phyloP scores from a whole-genome alignment of 2,329 filamentous ascomycete genomes.

The Apiospora marii region DNA sequence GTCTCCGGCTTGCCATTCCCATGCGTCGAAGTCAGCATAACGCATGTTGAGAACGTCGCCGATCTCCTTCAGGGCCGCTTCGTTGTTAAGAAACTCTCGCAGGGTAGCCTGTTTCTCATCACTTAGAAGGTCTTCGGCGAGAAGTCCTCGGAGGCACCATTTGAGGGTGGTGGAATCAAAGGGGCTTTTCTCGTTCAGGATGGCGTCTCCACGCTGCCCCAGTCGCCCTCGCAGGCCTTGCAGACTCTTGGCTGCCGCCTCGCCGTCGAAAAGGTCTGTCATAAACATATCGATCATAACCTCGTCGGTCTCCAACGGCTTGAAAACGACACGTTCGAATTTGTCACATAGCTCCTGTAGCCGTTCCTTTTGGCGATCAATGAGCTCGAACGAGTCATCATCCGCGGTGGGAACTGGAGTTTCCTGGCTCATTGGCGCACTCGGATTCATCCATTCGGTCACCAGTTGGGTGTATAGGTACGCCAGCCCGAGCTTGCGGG shows the following conservation, averaged over 20 bases:
- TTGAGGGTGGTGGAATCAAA: constrained; percentile 43
- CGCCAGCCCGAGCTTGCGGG: constrained; percentile 45
- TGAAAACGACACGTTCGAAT: constrained; percentile 49
- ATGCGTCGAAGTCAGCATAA: constrained; percentile 48
- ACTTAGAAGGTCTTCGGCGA: constrained; percentile 50
- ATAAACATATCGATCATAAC: constrained; percentile 43
- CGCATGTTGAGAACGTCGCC: constrained; percentile 53
- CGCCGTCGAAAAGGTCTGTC: constrained; percentile 40
- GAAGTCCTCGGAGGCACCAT: constrained; percentile 47
- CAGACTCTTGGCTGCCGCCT: constrained; percentile 37
- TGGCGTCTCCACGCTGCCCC: constrained; percentile 27
- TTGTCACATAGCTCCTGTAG: constrained; percentile 47
- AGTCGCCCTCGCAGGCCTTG: constrained; percentile 31
- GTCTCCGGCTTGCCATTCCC: constrained; percentile 51
- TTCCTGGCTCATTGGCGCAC: constrained; percentile 28
- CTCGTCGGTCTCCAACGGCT: constrained; percentile 44
- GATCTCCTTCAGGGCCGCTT: constrained; percentile 50
- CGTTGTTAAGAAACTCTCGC: constrained; percentile 47
- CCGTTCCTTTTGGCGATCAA: constrained; percentile 46
- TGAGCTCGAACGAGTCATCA: constrained; percentile 40
- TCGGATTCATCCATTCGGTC: constrained; percentile 49
- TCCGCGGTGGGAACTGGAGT: constrained; percentile 19
- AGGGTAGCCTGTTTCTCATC: constrained; percentile 51
- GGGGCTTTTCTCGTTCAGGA: constrained; percentile 38
- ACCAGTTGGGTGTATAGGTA: constrained; percentile 47